Percentiles rank a stretch among this genome's conserved stretches.
phyloP scores from a whole-genome alignment of 140 eudicot genomes.

The Bidens hawaiensis region DNA sequence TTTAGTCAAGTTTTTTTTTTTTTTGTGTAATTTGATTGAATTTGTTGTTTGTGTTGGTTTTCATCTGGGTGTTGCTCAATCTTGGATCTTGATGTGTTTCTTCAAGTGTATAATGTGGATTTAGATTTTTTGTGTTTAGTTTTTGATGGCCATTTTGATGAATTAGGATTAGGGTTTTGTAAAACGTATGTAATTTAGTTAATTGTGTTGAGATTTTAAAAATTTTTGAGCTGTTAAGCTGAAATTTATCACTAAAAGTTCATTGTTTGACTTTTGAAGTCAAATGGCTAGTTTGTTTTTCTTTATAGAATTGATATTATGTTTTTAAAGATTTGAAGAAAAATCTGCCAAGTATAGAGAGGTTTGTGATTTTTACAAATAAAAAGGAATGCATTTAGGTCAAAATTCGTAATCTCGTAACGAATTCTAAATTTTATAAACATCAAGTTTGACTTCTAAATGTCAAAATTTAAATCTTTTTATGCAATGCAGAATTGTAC shows the following conservation, averaged over 20 bases:
- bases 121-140: neutral
- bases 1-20: slow-evolving; percentile 11
- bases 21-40: slow-evolving; percentile 7
- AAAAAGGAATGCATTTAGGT: too few species aligned
- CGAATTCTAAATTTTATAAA: too few species aligned
- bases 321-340: neutral
- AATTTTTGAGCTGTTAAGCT: neutral
- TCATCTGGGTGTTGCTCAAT: slow-evolving; percentile 2
- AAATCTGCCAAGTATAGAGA: neutral
- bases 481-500: too few species aligned
- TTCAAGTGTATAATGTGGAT: neutral
- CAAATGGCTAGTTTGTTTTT: neutral
- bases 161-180: slow-evolving; percentile 17
- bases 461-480: too few species aligned
- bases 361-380: neutral
- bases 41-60: slow-evolving; percentile 4
- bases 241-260: neutral
- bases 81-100: slow-evolving; percentile 15
- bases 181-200: neutral
- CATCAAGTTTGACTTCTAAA: too few species aligned
- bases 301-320: neutral
- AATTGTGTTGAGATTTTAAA: neutral
- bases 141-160: slow-evolving; percentile 2
- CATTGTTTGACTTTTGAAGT: slow-evolving; percentile 21
- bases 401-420: too few species aligned